These are phyloP conservation scores for Sclerotinia glacialis DNA, from an alignment of 2,329 filamentous ascomycete genomes.

Conservation along the genomic window DNA sequence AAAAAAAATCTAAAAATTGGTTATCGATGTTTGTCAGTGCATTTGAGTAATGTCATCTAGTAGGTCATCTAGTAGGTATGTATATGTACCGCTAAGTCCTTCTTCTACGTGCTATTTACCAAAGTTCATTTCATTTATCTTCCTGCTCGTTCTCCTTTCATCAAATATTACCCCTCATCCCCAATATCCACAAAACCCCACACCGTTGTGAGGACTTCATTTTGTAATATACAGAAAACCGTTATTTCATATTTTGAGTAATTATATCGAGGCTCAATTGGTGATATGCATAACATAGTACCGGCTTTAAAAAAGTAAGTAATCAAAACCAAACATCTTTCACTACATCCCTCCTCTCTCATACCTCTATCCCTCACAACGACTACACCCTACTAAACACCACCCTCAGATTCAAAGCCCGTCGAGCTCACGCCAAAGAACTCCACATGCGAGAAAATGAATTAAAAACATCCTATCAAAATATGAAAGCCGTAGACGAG, in stretches of 20 bases:
- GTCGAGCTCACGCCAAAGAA: conserved; percentile 8
- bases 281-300: neutral
- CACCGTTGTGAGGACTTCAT: neutral
- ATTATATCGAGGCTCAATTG: neutral
- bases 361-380: neutral
- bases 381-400: neutral
- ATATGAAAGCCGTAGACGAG: conserved; percentile 10
- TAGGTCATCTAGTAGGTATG: neutral
- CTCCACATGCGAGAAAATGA: conserved; percentile 3
- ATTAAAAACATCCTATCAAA: neutral
- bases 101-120: neutral
- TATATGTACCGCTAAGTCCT: neutral
- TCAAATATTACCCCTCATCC: neutral
- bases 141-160: neutral
- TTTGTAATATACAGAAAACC: too few species aligned
- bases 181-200: neutral
- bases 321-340: neutral
- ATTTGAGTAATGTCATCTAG: neutral
- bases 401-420: neutral
- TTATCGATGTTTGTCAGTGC: neutral
- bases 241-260: neutral
- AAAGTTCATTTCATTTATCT: neutral
- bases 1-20: too few species aligned
- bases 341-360: neutral
- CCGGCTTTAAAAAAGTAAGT: neutral